Evolutionary conservation across 805 yeast species (phyloP).

Genomic region (Candida orba): DNA sequence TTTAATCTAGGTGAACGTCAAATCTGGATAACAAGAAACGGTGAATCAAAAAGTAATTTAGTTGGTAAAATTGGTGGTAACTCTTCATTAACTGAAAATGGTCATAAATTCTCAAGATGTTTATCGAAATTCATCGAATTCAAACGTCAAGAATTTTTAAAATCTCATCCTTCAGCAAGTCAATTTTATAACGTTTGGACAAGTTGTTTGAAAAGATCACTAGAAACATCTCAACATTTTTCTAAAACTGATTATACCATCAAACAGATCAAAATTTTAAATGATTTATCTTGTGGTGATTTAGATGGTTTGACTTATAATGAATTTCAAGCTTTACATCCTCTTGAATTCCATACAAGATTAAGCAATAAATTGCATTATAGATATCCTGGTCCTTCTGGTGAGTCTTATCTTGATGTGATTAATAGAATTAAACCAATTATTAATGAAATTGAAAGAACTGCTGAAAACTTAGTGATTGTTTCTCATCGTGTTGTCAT

Average conservation of each 20-base stretch:
- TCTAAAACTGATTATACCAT: conserved; percentile 67
- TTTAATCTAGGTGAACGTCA: conserved; percentile 86
- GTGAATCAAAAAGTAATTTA: conserved; percentile 84
- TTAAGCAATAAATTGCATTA: conserved; percentile 72
- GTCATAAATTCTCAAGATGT: conserved; percentile 65
- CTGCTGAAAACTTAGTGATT: conserved; percentile 76
- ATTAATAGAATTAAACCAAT: conserved; percentile 83
- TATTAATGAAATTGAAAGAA: conserved; percentile 87
- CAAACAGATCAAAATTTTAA: conserved; percentile 87
- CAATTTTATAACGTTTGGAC: conserved; percentile 78
- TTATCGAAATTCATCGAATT: conserved; percentile 65
- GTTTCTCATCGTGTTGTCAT: conserved; percentile 90
- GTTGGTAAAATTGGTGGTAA: conserved; percentile 90
- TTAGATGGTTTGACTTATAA: conserved; percentile 91
- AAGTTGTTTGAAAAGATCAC: conserved; percentile 72
- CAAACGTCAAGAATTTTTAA: conserved; percentile 56
- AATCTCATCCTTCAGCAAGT: conserved; percentile 3
- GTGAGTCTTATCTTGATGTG: conserved; percentile 92
- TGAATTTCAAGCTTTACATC: conserved; percentile 66
- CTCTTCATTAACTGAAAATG: conserved; percentile 72
- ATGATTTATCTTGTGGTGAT: conserved; percentile 89
- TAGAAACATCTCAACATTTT: conserved; percentile 72
- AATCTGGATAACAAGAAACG: conserved; percentile 93
- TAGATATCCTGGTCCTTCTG: conserved; percentile 95
- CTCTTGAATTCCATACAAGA: conserved; percentile 75